Evolutionary conservation across 805 yeast genomes (phyloP), one percentile per base, ranked within the genome.

Genomic region (Candida montana): DNA sequence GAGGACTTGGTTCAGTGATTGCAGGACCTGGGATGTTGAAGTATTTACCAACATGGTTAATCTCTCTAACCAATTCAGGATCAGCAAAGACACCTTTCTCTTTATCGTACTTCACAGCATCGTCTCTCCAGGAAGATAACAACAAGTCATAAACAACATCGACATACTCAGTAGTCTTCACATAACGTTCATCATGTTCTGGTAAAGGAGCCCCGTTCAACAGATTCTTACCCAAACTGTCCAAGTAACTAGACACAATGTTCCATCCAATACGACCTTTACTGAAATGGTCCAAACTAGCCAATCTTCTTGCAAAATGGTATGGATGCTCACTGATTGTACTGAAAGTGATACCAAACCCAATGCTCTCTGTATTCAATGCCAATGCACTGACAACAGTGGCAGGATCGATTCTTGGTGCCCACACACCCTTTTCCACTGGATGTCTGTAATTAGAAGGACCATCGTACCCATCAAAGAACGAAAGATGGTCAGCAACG

Each of bases 381-480:
- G 72, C 69, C 65, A 68, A 59, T 3, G 70, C 71, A 3, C 66
- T 45, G 7, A 68, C 3, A 61, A 61, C 3, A 72, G 73, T 49
- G 53, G 50, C 40, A 61, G 64, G 11, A 5, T 26, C 29, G 11
- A 26, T 26, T 26, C 29, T 26, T 13, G 29, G 13, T 8, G 11
- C 13, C 6, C 11, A 8, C n/a, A 62, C 49, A 10, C 60, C 67
- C 0, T 52, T 41, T 27, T 40, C 42, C 3, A 45, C 46, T 23
- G 38, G 48, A 15, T 43, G 28, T 11, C 28, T 26, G 19, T 32
- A 46, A 41, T 51, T 53, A 6, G 50, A 39, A 2, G 63, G 64
- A 7, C 70, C 70, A 36, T 62, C 54, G 42, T 59, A 65, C 13
- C 63, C 66, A 40, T 63, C 67, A 40, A 63, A 65, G 0, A 60